Percentiles rank a stretch among this genome's conserved stretches.
Evolutionary conservation across 495 filamentous ascomycete genomes (phyloP).

Genomic region (Viridothelium virens): DNA sequence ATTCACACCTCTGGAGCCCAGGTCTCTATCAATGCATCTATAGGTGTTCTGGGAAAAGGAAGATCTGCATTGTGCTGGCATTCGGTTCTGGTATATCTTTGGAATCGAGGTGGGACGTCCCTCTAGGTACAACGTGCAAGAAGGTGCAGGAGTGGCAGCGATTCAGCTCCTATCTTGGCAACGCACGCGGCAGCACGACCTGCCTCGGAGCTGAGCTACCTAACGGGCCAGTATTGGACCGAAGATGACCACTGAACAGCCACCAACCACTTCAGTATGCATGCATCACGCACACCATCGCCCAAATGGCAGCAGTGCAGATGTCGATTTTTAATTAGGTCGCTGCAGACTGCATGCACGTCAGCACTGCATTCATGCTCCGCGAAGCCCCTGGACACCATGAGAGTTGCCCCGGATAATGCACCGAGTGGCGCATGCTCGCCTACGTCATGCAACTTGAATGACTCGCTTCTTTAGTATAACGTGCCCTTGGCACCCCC

Average conservation of each 20-base stretch:
- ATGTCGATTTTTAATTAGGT: neutral
- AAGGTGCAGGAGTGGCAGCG: too few relatives aligned
- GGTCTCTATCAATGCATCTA: neutral
- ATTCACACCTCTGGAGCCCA: neutral
- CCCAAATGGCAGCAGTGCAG: neutral
- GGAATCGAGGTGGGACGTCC: too few relatives aligned
- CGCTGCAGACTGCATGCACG: neutral
- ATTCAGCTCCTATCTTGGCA: too few relatives aligned
- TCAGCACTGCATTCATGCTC: neutral
- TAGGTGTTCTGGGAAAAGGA: neutral
- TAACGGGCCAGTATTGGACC: neutral
- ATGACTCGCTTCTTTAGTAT: neutral
- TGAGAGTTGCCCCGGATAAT: neutral
- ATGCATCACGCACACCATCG: neutral
- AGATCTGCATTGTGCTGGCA: neutral
- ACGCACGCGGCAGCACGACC: too few relatives aligned
- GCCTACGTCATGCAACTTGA: neutral
- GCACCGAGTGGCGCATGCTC: neutral
- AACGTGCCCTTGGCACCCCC: neutral
- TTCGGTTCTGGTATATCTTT: too few relatives aligned
- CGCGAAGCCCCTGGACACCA: too few relatives aligned
- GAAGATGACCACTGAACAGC: neutral
- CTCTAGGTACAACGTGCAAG: too few relatives aligned
- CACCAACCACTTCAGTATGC: neutral
- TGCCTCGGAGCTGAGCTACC: too few relatives aligned